Conservation (phyloP, 2,329 filamentous ascomycete species). For the Diaporthe aspalathi region DNA sequence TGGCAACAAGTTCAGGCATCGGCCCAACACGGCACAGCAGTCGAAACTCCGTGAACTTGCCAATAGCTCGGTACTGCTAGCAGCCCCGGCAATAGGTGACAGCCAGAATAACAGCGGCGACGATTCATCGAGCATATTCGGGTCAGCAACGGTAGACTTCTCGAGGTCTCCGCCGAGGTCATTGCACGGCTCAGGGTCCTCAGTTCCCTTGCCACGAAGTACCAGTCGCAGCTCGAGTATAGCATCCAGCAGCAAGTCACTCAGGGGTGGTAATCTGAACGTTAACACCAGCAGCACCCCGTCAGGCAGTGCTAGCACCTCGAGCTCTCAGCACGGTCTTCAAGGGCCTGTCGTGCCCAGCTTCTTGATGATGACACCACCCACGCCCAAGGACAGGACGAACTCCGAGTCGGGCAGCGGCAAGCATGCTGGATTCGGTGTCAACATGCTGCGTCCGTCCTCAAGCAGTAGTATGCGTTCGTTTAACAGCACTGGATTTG, state of each 20-base stretch:
- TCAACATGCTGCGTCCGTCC: constrained; percentile 42
- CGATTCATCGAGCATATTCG: constrained; percentile 67
- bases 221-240: constrained; percentile 66
- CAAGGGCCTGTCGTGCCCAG: constrained; percentile 48
- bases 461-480: constrained; percentile 43
- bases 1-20: constrained; percentile 95
- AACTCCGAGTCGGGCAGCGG: constrained; percentile 36
- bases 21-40: constrained; percentile 83
- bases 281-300: constrained; percentile 31
- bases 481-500: constrained; percentile 39
- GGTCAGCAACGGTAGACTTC: constrained; percentile 66
- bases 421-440: constrained; percentile 39
- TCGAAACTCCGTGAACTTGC: constrained; percentile 84
- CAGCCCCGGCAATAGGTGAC: constrained; percentile 55
- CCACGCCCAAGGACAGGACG: constrained; percentile 51
- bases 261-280: constrained; percentile 45
- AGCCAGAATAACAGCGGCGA: constrained; percentile 62
- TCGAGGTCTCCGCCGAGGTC: constrained; percentile 69
- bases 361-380: constrained; percentile 61
- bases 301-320: constrained; percentile 43
- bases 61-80: constrained; percentile 76
- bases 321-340: constrained; percentile 41
- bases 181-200: constrained; percentile 61
- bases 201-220: constrained; percentile 57
- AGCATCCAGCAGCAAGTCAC: constrained; percentile 59